A percentile compares a stretch with the other conserved stretches of the same genome.
Evolutionary conservation across 1,284 basidiomycete species (phyloP).

Genomic region (Malassezia brasiliensis): DNA sequence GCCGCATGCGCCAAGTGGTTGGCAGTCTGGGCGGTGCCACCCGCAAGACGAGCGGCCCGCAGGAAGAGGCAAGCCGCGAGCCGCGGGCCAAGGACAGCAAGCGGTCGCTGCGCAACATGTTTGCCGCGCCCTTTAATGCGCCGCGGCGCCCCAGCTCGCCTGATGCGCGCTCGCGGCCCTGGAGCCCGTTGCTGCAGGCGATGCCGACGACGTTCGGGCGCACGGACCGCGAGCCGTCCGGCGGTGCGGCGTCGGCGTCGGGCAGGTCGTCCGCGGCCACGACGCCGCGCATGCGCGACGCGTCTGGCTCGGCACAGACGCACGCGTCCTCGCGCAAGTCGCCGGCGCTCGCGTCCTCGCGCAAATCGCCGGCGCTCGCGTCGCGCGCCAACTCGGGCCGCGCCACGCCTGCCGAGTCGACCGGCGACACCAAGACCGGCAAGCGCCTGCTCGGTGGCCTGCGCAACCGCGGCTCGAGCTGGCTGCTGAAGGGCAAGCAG

Average conservation of each 20-base stretch:
- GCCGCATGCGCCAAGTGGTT: neutral
- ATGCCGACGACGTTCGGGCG: neutral
- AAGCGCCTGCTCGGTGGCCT: neutral
- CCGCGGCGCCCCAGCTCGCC: neutral
- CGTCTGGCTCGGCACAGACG: neutral
- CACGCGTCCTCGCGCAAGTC: neutral
- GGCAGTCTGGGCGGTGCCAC: neutral
- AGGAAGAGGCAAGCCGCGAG: neutral
- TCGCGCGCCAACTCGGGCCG: too few species aligned
- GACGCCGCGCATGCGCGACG: neutral
- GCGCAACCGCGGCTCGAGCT: constrained; percentile 12
- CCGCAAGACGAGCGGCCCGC: neutral
- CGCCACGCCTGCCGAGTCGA: too few species aligned
- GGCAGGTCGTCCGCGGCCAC: neutral
- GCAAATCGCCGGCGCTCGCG: too few species aligned
- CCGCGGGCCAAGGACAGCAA: neutral
- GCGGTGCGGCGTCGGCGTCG: neutral
- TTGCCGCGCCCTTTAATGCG: neutral
- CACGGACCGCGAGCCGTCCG: neutral
- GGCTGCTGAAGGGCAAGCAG: constrained; percentile 12
- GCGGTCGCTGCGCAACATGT: constrained; percentile 5
- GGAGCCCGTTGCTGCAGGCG: constrained; percentile 1
- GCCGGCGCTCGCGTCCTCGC: too few species aligned
- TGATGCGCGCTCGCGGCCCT: neutral
- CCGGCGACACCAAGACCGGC: neutral